Base-by-base conservation (phyloP, 1,139 yeast genomes). In the Wickerhamomyces sp. region DNA sequence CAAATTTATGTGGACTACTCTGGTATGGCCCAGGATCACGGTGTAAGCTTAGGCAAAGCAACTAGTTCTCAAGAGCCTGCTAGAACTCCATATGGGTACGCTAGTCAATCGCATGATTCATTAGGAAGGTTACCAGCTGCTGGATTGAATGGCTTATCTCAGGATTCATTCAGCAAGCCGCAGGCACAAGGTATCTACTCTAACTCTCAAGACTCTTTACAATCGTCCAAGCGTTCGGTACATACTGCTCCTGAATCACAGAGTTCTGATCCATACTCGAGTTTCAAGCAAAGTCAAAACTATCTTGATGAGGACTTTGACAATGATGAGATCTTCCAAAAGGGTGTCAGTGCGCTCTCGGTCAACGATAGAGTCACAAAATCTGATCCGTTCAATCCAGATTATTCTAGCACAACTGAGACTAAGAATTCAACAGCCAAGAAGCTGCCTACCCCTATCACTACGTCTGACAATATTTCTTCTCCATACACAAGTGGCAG, bases 1-100 rank as follows among this genome's bases (percentile, higher is more conserved):
- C 59, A 53, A 35, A 50, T 53, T 13, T 53, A 53, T 33, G 59
- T 52, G 26, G 59, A 52, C 18, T 53, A 54, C 35, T 49, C 57
- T 16, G 44, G 48, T 3, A 51, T 53, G 35, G 46, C 47, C 4
- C 39, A 39, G 29, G 47, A 43, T 36, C 44, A 45, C 18, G 35
- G 37, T 31, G 1, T 14, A 4, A 35, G 7, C 10, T 5, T 7
- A 27, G 12, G 7, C 29, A 27, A 27, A 12, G 13, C n/a, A 10
- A n/a, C n/a, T n/a, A n/a, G n/a, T n/a, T n/a, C n/a, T n/a, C n/a
- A n/a, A n/a, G n/a, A n/a, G n/a, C n/a, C n/a, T n/a, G n/a, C n/a
- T n/a, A n/a, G n/a, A n/a, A n/a, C n/a, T n/a, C n/a, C n/a, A n/a
- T n/a, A n/a, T 21, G 25, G 7, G 10, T 21, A 21, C 12, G 25